phyloP scores from a whole-genome alignment of 129 eudicot genomes.

The Artemisia annua region DNA sequence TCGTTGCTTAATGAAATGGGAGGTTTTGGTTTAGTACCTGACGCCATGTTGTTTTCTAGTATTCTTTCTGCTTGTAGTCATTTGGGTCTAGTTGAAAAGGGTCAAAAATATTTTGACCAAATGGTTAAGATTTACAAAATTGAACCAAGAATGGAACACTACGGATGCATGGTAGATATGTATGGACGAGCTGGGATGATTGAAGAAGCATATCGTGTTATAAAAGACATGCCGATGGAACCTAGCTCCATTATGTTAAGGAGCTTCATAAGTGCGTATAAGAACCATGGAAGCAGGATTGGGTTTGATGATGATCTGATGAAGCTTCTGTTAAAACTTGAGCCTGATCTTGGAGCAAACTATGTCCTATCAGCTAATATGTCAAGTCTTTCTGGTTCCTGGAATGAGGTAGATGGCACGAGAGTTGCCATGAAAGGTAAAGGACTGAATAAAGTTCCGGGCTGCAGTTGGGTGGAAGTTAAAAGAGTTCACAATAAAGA shows the following conservation, averaged over 20 bases:
- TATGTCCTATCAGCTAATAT: constrained; percentile 21
- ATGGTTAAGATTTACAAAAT: constrained; percentile 22
- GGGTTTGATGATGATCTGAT: constrained; percentile 24
- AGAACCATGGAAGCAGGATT: constrained; percentile 15
- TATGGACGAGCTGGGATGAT: constrained; percentile 29
- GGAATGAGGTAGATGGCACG: constrained; percentile 21
- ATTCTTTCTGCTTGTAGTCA: constrained; percentile 30
- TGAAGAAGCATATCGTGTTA: constrained; percentile 24
- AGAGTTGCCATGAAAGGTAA: constrained; percentile 22
- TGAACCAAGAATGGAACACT: constrained; percentile 17
- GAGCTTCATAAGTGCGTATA: constrained; percentile 31
- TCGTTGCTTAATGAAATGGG: constrained; percentile 4
- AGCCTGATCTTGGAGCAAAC: constrained; percentile 29
- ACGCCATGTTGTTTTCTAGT: constrained; percentile 19
- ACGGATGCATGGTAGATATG: constrained; percentile 28
- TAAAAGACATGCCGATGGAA: constrained; percentile 3
- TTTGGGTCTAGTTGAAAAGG: constrained; percentile 23
- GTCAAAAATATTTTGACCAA: constrained; percentile 15
- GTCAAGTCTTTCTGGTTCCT: constrained; percentile 20
- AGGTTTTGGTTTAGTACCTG: constrained; percentile 12
- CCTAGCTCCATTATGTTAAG: constrained; percentile 15
- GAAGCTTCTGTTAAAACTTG: constrained; percentile 23
- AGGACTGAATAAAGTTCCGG: constrained; percentile 27
- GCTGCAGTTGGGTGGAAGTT: constrained; percentile 27
- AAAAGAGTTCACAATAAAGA: not conserved